Evolutionary conservation across 2,329 filamentous ascomycete genomes (phyloP).

Genomic region (Cadophora luteo-olivacea): DNA sequence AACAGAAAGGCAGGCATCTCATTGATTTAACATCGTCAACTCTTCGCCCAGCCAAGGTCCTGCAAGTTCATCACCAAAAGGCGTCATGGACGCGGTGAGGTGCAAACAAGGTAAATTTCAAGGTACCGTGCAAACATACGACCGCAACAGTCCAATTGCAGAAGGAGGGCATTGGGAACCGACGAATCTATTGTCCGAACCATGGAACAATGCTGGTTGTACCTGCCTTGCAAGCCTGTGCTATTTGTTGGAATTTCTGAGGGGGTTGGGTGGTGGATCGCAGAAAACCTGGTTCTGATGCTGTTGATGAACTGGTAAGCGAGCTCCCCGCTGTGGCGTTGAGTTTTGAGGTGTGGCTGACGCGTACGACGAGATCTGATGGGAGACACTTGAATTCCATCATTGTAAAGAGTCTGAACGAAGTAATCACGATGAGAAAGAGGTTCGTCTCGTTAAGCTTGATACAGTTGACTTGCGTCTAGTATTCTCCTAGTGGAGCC

Average conservation of each 20-base stretch:
- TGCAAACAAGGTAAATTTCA: conserved; percentile 15
- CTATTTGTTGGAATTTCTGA: conserved; percentile 3
- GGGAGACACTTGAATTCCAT: neutral
- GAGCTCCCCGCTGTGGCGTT: conserved; percentile 2
- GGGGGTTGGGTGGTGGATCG: conserved; percentile 11
- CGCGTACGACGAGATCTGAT: neutral
- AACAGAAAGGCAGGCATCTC: neutral
- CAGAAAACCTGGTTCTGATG: conserved; percentile 13
- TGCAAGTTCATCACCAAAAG: neutral
- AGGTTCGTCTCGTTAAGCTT: neutral
- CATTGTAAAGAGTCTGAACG: no score
- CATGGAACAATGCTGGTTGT: conserved; percentile 23
- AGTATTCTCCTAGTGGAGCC: neutral
- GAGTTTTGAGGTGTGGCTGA: neutral
- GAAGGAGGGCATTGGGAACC: neutral
- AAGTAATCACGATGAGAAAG: neutral
- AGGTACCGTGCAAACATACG: conserved; percentile 8
- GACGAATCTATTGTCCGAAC: conserved; percentile 5
- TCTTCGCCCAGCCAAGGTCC: neutral
- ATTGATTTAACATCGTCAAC: conserved; percentile 12
- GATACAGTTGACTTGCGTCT: neutral
- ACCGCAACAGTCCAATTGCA: conserved; percentile 14
- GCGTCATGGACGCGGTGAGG: conserved; percentile 7
- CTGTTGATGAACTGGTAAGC: neutral
- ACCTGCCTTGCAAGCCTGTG: conserved; percentile 11